A percentile compares a stretch with the other conserved stretches of the same genome.
phyloP scores from a whole-genome alignment of 805 yeast species.

The Ogataea angusta region DNA sequence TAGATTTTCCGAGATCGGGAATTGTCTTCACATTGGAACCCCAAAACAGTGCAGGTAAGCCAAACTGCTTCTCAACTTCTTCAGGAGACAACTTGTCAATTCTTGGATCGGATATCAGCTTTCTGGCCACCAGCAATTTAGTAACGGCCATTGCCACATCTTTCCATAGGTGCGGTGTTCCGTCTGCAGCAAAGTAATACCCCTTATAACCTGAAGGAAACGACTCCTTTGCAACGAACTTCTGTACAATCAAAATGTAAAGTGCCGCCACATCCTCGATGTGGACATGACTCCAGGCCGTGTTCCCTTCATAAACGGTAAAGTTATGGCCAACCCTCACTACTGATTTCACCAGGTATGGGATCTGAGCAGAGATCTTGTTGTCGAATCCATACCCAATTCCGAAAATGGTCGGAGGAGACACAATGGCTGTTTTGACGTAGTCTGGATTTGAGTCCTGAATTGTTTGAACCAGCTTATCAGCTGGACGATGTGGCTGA shows the following conservation, averaged over 20 bases:
- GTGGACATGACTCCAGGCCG: conserved; percentile 37
- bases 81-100: neutral
- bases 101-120: neutral
- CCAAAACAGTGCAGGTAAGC: conserved; percentile 5
- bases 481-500: conserved; percentile 36
- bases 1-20: neutral
- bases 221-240: conserved; percentile 22
- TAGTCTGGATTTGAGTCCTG: conserved; percentile 29
- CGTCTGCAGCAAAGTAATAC: conserved; percentile 35
- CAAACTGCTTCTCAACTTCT: neutral
- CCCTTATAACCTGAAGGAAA: conserved; percentile 34
- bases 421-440: conserved; percentile 31
- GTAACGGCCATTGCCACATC: conserved; percentile 8
- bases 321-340: conserved; percentile 23
- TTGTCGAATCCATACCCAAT: conserved; percentile 32
- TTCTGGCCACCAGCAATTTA: neutral
- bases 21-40: conserved; percentile 1
- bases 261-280: conserved; percentile 34
- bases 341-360: conserved; percentile 24
- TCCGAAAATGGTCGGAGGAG: conserved; percentile 37
- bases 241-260: conserved; percentile 27
- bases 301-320: conserved; percentile 31
- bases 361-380: conserved; percentile 32
- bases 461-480: conserved; percentile 29
- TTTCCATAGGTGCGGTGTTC: conserved; percentile 30